Evolutionary conservation across 2,329 filamentous ascomycete species (phyloP), one percentile per base, ranked within the genome.

Genomic region (Penicillium sp.): DNA sequence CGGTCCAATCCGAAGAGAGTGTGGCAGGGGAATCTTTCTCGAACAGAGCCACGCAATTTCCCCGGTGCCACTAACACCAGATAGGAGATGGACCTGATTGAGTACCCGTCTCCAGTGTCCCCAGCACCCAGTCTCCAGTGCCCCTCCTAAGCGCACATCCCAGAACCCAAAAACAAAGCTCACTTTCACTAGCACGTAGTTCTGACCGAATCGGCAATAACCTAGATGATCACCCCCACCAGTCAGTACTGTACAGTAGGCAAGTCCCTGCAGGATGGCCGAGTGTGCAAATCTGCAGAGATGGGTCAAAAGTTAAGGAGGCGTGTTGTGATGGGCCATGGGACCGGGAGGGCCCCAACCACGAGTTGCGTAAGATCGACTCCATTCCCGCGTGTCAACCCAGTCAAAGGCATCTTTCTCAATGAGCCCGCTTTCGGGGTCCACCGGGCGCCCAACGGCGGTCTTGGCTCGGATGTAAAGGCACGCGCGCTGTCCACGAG

Each of bases 301-400:
- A 36, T 28, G 28, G 18, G 29, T 42, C 39, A 42, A 26, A 42
- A 21, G 18, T 42, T 42, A 42, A 42, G 39, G 39, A 26, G 39
- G 23, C 18, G 23, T 41, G 38, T 24, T 42, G 34, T 39, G 36
- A 39, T 18, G 36, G 36, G 36, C 9, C 23, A 42, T 23, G 41
- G 21, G 26, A 42, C 21, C 21, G 26, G 23, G 18, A 16, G 9
- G 38, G 23, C 23, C 21, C 41, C 41, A 45, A 45, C 28, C 29
- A 8, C 43, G 46, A 39, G 39, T 41, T 60, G 51, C 51, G 58
- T 62, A 58, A 59, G 54, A 60, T 61, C 39, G 29, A 54, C 57
- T 57, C 56, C 56, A 61, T 58, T 58, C 52, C 58, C 58, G 58
- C 52, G 60, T 61, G 59, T 62, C 58, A 59, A 55, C 42, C 49